A percentile compares a stretch with the other conserved stretches of the same genome.
Evolutionary conservation across 148 eudicot species (phyloP).

Genomic region (Camellia granthamiana): DNA sequence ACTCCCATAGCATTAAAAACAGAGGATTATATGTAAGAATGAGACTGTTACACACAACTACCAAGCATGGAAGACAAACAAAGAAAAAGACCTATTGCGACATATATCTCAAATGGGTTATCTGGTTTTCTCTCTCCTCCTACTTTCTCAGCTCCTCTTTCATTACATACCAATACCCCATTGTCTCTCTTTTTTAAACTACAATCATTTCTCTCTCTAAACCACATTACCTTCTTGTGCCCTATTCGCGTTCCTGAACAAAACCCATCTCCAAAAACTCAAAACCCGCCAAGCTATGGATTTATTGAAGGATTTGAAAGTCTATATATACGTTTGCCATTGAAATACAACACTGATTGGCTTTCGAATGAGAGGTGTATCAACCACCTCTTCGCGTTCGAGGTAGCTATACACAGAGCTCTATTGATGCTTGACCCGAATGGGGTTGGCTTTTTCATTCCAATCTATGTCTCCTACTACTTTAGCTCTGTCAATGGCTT

Average conservation of each 20-base stretch:
- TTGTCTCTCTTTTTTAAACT: conserved; percentile 12
- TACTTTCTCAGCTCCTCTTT: conserved; percentile 13
- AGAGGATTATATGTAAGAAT: conserved; percentile 51
- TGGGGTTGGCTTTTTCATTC: conserved; percentile 76
- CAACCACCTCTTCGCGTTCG: conserved; percentile 72
- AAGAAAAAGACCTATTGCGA: conserved; percentile 16
- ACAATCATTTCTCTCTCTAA: conserved; percentile 12
- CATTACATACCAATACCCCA: conserved; percentile 18
- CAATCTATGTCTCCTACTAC: conserved; percentile 79
- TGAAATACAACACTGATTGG: conserved; percentile 67
- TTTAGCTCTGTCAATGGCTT: conserved; percentile 79
- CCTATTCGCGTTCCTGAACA: conserved; percentile 33
- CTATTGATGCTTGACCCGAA: conserved; percentile 55
- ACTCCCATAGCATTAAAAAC: not conserved
- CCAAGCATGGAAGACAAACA: conserved; percentile 2
- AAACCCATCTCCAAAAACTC: conserved; percentile 2
- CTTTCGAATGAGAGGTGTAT: conserved; percentile 50
- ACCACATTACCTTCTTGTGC: conserved; percentile 34
- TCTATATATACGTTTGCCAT: conserved; percentile 67
- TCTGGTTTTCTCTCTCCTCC: conserved; percentile 17
- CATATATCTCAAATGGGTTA: conserved; percentile 11
- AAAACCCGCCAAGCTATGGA: conserved; percentile 24
- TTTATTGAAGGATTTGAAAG: conserved; percentile 34
- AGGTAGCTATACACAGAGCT: conserved; percentile 75
- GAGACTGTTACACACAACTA: conserved; percentile 27